A percentile compares a stretch with the other conserved stretches of the same genome.
phyloP scores from a whole-genome alignment of 768 basidiomycete species.

The Rubroboletus pulcherrimus region DNA sequence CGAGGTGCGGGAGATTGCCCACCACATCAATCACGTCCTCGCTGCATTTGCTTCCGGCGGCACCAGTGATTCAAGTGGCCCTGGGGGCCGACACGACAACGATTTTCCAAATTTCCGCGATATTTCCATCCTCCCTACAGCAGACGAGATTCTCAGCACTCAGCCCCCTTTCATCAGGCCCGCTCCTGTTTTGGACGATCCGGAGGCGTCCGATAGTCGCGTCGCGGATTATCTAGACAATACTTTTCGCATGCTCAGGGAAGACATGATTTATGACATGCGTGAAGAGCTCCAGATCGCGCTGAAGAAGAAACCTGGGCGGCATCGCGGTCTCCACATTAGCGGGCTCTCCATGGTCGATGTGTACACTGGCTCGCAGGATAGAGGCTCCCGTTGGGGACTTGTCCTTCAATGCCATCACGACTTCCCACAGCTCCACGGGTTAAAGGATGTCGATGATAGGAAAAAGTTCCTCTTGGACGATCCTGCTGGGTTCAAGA shows the following conservation, averaged over 20 bases:
- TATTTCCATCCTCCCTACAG: slow-evolving; percentile 62
- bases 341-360: slow-evolving; percentile 37
- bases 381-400: slow-evolving; percentile 38
- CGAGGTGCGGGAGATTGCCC: slow-evolving; percentile 32
- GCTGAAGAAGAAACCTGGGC: slow-evolving; percentile 39
- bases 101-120: slow-evolving; percentile 58
- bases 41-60: slow-evolving; percentile 26
- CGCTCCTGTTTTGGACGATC: slow-evolving; percentile 42
- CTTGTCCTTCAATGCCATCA: slow-evolving; percentile 36
- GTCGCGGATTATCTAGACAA: slow-evolving; percentile 56
- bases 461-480: slow-evolving; percentile 38
- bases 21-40: slow-evolving; percentile 42
- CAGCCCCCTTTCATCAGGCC: slow-evolving; percentile 53
- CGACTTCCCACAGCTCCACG: slow-evolving; percentile 37
- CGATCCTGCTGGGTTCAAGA: slow-evolving; percentile 30
- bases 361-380: slow-evolving; percentile 34
- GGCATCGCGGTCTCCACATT: slow-evolving; percentile 38
- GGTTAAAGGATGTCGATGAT: slow-evolving; percentile 29
- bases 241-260: slow-evolving; percentile 60
- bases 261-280: slow-evolving; percentile 61
- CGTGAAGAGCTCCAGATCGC: slow-evolving; percentile 53
- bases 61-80: slow-evolving; percentile 24
- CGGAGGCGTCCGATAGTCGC: slow-evolving; percentile 35
- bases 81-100: slow-evolving; percentile 72
- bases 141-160: slow-evolving; percentile 50